Conservation (phyloP, 768 basidiomycete genomes). For the Podaxis mareebaensis region DNA sequence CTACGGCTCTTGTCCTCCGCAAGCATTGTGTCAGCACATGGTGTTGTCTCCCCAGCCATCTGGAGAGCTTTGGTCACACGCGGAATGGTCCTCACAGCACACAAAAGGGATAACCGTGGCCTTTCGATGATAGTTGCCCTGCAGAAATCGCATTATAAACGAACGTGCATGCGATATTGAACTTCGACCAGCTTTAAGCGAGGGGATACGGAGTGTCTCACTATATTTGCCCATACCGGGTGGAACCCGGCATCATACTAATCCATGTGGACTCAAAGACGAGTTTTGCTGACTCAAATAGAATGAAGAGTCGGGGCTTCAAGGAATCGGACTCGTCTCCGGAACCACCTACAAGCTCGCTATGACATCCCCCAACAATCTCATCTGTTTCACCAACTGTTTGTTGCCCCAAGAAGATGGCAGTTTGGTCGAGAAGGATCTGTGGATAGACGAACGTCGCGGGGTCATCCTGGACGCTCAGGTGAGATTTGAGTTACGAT, state of each 20-base stretch:
- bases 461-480: slow-evolving; percentile 80
- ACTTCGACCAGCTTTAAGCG: neutral
- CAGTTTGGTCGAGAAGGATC: slow-evolving; percentile 65
- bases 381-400: slow-evolving; percentile 89
- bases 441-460: slow-evolving; percentile 78
- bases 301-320: neutral
- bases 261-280: slow-evolving; percentile 2
- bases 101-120: neutral
- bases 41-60: neutral
- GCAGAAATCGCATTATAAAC: neutral
- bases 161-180: slow-evolving; percentile 13
- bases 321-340: neutral
- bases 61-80: neutral
- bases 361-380: slow-evolving; percentile 56
- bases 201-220: slow-evolving; percentile 7
- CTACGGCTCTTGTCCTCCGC: neutral
- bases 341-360: neutral
- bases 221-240: slow-evolving; percentile 8
- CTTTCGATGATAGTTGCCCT: neutral
- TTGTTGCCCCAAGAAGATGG: slow-evolving; percentile 80
- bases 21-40: slow-evolving; percentile 1
- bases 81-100: neutral
- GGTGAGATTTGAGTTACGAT: slow-evolving; percentile 34
- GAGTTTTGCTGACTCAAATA: slow-evolving; percentile 13
- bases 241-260: slow-evolving; percentile 4